Base-by-base conservation (phyloP, 2,329 filamentous ascomycete genomes). In the Arthrobotrys sphaeroides region DNA sequence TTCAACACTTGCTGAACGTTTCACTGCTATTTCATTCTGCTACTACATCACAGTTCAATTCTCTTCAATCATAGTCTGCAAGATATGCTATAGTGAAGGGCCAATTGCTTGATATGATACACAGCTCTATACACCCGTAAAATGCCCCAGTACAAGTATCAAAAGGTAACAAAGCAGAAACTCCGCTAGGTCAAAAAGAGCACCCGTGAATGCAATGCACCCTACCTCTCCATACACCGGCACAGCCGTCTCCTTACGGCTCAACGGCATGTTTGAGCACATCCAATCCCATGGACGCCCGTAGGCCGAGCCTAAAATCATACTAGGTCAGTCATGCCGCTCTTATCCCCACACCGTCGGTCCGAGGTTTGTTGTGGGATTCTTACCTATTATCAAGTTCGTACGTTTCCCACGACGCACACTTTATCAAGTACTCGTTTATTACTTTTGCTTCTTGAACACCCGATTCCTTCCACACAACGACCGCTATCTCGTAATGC, bases 401-500 rank as follows among this genome's bases (percentile, higher is more conserved):
- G 81, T 89, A 95, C 2, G 81, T 81, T 79, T 92, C 90, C 90
- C 90, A 94, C 55, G 83, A 87, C 60, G 89, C 87, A 28, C 89
- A 89, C 80, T 89, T 89, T 26, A 90, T 87, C 18, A 95, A 83
- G 83, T 88, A 88, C 55, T 85, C 83, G 77, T 88, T 86, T 80
- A 90, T 91, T 79, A 90, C 87, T 16, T 87, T 82, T 24, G 90
- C 81, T 82, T 87, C 87, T 51, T 84, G 81, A 3, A 81, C 62
- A 24, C 81, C 80, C 28, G 82, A 86, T 79, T 94, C 90, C 69
- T 87, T 86, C 94, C 94, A 99, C 0, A 90, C 84, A 65, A 92
- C 88, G 5, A 91, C 92, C 0, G 89, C 93, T 84, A 95, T 88
- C 83, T 99, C 95, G 82, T 97, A 97, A 78, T 92, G 86, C 0